These are phyloP conservation scores for Aspergillus bridgeri DNA, from an alignment of 495 filamentous ascomycete species.

Conservation along the genomic window DNA sequence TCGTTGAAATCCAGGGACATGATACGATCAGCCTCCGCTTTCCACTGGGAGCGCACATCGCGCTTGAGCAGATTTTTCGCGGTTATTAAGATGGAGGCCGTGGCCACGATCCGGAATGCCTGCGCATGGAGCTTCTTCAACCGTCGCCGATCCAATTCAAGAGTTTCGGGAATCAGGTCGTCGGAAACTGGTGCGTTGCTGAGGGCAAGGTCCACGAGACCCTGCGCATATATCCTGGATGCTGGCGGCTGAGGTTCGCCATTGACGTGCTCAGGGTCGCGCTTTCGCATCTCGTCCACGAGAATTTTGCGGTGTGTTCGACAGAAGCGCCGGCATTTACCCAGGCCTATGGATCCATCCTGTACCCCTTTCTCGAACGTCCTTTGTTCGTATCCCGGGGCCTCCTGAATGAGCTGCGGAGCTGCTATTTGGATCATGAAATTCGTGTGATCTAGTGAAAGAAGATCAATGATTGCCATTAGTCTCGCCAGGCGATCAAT, in stretches of 20 bases:
- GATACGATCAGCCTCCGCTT: conserved; percentile 76
- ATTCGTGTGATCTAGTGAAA: conserved; percentile 94
- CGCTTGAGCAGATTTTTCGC: conserved; percentile 95
- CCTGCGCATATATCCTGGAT: conserved; percentile 76
- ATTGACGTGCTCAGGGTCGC: conserved; percentile 67
- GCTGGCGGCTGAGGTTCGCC: conserved; percentile 35
- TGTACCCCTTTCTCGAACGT: conserved; percentile 69
- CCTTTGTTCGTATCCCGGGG: conserved; percentile 74
- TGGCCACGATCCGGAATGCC: conserved; percentile 71
- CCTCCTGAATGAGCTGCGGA: conserved; percentile 77
- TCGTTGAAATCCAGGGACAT: conserved; percentile 55
- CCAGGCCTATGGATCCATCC: conserved; percentile 53
- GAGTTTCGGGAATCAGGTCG: conserved; percentile 74
- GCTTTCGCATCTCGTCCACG: conserved; percentile 64
- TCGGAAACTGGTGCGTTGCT: conserved; percentile 52
- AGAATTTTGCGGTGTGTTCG: conserved; percentile 63
- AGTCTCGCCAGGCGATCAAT: conserved; percentile 81
- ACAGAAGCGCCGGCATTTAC: conserved; percentile 71
- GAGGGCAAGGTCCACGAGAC: conserved; percentile 62
- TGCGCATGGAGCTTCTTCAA: conserved; percentile 62
- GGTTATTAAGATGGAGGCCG: conserved; percentile 79
- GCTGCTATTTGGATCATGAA: conserved; percentile 81
- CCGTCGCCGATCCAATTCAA: conserved; percentile 74
- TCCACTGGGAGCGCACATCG: conserved; percentile 88
- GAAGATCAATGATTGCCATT: conserved; percentile 80